phyloP scores from a whole-genome alignment of 2,329 filamentous ascomycete genomes.

The Xylariaceae sp. region DNA sequence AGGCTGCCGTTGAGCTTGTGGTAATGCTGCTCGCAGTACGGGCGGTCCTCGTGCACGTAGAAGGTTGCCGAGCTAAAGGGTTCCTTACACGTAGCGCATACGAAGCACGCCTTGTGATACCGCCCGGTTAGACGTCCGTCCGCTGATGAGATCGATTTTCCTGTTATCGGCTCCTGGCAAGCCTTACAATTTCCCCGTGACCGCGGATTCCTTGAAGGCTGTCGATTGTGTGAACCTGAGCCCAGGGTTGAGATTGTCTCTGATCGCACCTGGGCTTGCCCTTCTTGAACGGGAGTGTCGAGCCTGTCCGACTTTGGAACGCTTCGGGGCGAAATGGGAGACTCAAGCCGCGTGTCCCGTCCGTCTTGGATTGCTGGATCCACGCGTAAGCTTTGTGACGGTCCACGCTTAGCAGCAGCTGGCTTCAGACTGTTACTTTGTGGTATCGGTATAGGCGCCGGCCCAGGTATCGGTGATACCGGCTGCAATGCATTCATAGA shows the following conservation, averaged over 20 bases:
- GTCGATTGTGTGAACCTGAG: constrained; percentile 47
- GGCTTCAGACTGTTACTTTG: constrained; percentile 12
- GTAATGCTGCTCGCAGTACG: constrained; percentile 92
- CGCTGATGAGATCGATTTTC: constrained; percentile 92
- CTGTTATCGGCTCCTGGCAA: constrained; percentile 78
- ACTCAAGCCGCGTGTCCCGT: constrained; percentile 25
- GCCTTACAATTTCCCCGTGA: constrained; percentile 82
- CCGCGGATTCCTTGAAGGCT: constrained; percentile 46
- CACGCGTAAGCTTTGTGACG: constrained; percentile 36
- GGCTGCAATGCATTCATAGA: constrained; percentile 53
- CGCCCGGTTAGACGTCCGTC: constrained; percentile 90
- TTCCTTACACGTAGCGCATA: constrained; percentile 81
- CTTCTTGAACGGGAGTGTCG: constrained; percentile 35
- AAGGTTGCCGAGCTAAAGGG: constrained; percentile 90
- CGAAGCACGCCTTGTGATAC: constrained; percentile 95
- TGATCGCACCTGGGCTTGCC: constrained; percentile 30
- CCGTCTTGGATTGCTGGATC: constrained; percentile 41
- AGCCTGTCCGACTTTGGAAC: constrained; percentile 17
- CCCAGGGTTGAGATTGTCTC: constrained; percentile 33
- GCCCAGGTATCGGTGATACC: constrained; percentile 37
- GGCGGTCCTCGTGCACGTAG: constrained; percentile 86
- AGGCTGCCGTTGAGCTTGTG: constrained; percentile 89
- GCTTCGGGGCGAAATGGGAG: constrained; percentile 33
- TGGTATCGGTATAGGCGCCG: constrained; percentile 28
- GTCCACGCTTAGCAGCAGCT: constrained; percentile 16